Percentiles rank a stretch among this genome's conserved stretches.
phyloP scores from a whole-genome alignment of 306 rosid genomes.

The Cucurbita ficifolia region DNA sequence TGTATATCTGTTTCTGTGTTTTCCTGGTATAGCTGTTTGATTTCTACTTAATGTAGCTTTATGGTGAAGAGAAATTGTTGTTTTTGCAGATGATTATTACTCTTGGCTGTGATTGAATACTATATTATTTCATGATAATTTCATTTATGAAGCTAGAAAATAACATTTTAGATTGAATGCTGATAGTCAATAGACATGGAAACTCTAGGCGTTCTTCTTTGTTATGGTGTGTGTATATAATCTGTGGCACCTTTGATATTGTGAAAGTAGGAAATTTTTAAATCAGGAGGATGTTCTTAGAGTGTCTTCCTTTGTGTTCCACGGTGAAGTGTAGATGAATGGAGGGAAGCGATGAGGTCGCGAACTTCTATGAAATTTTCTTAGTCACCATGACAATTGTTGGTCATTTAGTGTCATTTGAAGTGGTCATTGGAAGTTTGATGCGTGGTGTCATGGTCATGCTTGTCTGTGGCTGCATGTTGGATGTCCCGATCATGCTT shows the following conservation, averaged over 20 bases:
- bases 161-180: neutral
- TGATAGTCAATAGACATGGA: neutral
- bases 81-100: neutral
- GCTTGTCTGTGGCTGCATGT: no score
- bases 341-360: no score
- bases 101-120: neutral
- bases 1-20: neutral
- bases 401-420: no score
- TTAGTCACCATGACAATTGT: no score
- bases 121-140: neutral
- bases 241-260: neutral
- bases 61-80: neutral
- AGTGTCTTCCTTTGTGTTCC: neutral
- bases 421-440: no score
- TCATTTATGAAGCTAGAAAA: neutral
- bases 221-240: neutral
- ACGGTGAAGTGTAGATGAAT: neutral
- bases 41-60: neutral
- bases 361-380: no score
- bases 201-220: neutral
- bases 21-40: neutral
- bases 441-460: no score
- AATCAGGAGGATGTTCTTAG: neutral
- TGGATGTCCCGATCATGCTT: no score
- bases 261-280: neutral